Conservation (phyloP, 176 grass and related monocot genomes). For the Cenchrus purpureus region DNA sequence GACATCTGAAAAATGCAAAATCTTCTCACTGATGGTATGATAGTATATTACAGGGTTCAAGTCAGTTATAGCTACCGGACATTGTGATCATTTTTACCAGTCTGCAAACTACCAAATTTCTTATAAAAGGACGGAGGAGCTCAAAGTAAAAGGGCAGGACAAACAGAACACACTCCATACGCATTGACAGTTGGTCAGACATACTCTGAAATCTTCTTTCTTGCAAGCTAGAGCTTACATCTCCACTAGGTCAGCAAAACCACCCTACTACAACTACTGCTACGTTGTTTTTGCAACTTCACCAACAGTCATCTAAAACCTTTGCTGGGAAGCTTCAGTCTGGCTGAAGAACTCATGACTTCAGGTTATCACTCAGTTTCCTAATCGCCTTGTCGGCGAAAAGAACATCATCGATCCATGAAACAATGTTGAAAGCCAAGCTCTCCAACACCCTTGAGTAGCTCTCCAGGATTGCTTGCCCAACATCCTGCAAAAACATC, state of each 20-base stretch:
- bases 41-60: background rate
- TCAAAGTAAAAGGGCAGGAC: background rate
- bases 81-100: background rate
- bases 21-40: background rate
- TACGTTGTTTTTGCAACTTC: slow-evolving; percentile 27
- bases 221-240: slow-evolving; percentile 42
- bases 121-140: background rate
- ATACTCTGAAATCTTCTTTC: slow-evolving; percentile 32
- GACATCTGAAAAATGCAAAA: background rate
- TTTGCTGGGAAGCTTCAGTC: slow-evolving; percentile 39
- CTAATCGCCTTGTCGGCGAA: slow-evolving; percentile 69
- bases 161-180: background rate
- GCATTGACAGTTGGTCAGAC: slow-evolving; percentile 33
- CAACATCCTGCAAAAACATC: slow-evolving; percentile 63
- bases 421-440: slow-evolving; percentile 89
- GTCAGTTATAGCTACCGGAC: background rate
- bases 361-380: slow-evolving; percentile 34
- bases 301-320: slow-evolving; percentile 33
- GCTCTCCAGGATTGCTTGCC: slow-evolving; percentile 95
- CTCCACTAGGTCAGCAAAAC: slow-evolving; percentile 48
- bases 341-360: background rate
- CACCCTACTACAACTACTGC: slow-evolving; percentile 36
- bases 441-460: slow-evolving; percentile 97
- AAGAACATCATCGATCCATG: slow-evolving; percentile 91
- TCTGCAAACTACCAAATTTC: background rate